A percentile compares a stretch with the other conserved stretches of the same genome.
These are phyloP conservation scores for Penicillium desertorum DNA, from an alignment of 495 filamentous ascomycete species.

Conservation along the genomic window DNA sequence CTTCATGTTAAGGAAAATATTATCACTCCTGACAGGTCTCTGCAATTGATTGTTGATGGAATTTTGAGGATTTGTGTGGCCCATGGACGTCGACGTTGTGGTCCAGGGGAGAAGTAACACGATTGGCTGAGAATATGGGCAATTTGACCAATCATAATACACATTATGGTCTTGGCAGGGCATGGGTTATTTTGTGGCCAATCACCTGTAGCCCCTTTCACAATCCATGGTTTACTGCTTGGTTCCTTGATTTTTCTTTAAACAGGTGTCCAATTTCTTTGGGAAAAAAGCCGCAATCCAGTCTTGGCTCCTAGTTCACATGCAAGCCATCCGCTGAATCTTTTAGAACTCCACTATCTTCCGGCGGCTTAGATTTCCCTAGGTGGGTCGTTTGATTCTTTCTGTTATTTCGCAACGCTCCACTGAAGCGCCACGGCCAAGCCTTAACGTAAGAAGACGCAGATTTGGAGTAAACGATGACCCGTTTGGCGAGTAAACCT, in stretches of 20 bases:
- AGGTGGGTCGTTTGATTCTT: not conserved
- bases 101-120: slow-evolving; percentile 6
- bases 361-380: not conserved
- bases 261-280: not conserved
- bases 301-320: not conserved
- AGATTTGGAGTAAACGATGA: not conserved
- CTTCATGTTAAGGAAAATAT: not conserved
- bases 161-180: slow-evolving; percentile 8
- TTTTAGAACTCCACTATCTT: not conserved
- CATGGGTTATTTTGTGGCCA: not conserved
- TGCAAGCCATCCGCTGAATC: not conserved
- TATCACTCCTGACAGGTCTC: not conserved
- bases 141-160: slow-evolving; percentile 2
- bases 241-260: slow-evolving; percentile 1
- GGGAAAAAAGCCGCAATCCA: not conserved
- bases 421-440: not conserved
- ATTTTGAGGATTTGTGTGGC: not conserved
- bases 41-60: not conserved
- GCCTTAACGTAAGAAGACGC: not conserved
- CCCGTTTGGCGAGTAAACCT: not conserved
- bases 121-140: not conserved
- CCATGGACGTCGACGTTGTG: slow-evolving; percentile 1
- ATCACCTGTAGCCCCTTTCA: not conserved
- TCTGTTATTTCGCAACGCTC: not conserved
- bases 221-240: not conserved